Base-by-base conservation (phyloP, 805 yeast genomes). In the Candida boidinii region DNA sequence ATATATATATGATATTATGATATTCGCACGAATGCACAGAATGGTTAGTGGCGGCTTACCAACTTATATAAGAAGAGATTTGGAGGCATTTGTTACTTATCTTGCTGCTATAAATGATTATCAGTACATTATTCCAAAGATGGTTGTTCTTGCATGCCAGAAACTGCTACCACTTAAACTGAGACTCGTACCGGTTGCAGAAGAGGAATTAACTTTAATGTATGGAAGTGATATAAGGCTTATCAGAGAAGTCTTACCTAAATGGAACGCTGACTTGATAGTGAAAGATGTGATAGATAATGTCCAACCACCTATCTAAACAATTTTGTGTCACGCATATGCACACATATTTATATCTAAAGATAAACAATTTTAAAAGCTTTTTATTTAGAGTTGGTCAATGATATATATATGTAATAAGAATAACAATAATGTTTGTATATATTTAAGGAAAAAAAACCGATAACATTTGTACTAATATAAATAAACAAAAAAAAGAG, bases 1-100 rank as follows among this genome's bases (percentile, higher is more conserved):
- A 5, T 78, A 76, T 42, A 64, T 73, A 38, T 70, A 73, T 39
- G 83, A 77, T 46, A 60, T 78, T 11, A 49, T 73, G 3, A 58
- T 76, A 3, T 70, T 65, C 43, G 43, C 70, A 2, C 54, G 85
- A 28, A 63, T 65, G 33, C 79, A 77, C 43, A 47, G 84, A 26
- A 64, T 73, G 48, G 73, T 74, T 2, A 39, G 45, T 16, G 60
- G 65, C 2, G 84, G 84, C 0, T 46, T 76, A 1, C 66, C 77
- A 1, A 72, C 79, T 0, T 48, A 53, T 31, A 54, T 68, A 2
- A 48, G 66, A 9, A 37, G 46, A 2, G 76, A 73, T 31, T 50
- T 74, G 23, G 67, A 62, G 18, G 34, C 44, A 8, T 48, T 63
- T 33, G 55, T 63, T 2, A 53, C 60, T 15, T 45, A 64, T 8